Base-by-base conservation (phyloP, 495 filamentous ascomycete species). In the Neurospora sp. region DNA sequence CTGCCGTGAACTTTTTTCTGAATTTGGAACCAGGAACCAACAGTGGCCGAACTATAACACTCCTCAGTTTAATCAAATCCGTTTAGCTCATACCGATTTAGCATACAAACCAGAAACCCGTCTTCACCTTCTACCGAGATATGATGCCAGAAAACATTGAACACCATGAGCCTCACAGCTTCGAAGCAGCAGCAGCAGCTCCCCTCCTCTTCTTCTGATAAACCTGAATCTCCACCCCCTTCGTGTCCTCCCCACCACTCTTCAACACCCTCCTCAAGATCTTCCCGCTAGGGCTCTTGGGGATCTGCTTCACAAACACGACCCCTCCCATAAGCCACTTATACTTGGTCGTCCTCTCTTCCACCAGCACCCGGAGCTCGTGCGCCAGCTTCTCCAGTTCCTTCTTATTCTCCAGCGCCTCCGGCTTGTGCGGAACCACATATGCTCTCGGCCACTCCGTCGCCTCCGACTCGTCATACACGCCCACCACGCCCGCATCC, bases 271-370 rank as follows among this genome's bases (percentile, higher is more conserved):
- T 80, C 73, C 89, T 85, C 75, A 92, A 79, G 20, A 92, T 92
- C 83, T 91, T 92, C 18, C 89, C 89, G 74, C 86, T 89, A 0
- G 90, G 85, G 76, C 86, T 89, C 82, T 91, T 91, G n/a, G 90
- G 90, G 61, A 92, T 88, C 72, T 84, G 85, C 20, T 86, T 78
- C 7, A 90, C 75, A 78, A 92, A 88, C 77, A 91, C 88, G 16
- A 92, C 79, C 78, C 82, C 89, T 77, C 83, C 90, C 72, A 84
- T 83, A n/a, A 92, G 78, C 87, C 88, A 91, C 81, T 92, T 93
- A 72, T 90, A 84, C 78, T 86, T 84, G 11, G 87, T 85, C 79
- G 90, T 91, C 70, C 85, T 87, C 75, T 87, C 83, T 80, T 85
- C 86, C 38, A 91, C 89, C 78, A 88, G 88, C 72, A 74, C 71